Evolutionary conservation across 352 stramenopile genomes (phyloP).

Genomic region (Blastocystis sp.): DNA sequence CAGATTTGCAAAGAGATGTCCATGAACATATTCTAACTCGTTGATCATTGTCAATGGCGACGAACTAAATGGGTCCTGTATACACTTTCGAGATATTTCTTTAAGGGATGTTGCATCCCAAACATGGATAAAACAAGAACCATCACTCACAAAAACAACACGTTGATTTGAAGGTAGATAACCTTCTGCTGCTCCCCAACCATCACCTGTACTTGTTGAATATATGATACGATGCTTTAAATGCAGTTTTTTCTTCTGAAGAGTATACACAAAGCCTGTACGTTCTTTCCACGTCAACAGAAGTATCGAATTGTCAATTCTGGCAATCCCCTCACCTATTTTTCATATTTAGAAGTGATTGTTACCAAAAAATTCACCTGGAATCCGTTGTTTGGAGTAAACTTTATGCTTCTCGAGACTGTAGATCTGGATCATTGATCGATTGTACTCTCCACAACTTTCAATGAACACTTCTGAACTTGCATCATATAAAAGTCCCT

Average conservation of each 20-base stretch:
- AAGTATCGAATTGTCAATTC: slow-evolving; percentile 1
- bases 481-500: slow-evolving; percentile 20
- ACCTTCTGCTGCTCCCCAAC: neutral
- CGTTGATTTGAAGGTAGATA: neutral
- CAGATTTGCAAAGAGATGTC: slow-evolving; percentile 19
- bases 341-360: neutral
- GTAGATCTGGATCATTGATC: slow-evolving; percentile 26
- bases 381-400: neutral
- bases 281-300: slow-evolving; percentile 15
- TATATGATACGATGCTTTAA: neutral
- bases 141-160: slow-evolving; percentile 6
- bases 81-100: slow-evolving; percentile 16
- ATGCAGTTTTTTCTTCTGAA: neutral
- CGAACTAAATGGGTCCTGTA: neutral
- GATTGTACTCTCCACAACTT: slow-evolving; percentile 22
- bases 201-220: slow-evolving; percentile 7
- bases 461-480: neutral
- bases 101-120: slow-evolving; percentile 21
- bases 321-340: slow-evolving; percentile 21
- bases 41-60: neutral
- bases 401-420: slow-evolving; percentile 47
- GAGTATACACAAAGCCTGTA: neutral
- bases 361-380: slow-evolving; percentile 5
- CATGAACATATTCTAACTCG: neutral
- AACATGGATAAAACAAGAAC: slow-evolving; percentile 14